Evolutionary conservation across 768 basidiomycete genomes (phyloP).

Genomic region (Rhizopogon vinicolor): DNA sequence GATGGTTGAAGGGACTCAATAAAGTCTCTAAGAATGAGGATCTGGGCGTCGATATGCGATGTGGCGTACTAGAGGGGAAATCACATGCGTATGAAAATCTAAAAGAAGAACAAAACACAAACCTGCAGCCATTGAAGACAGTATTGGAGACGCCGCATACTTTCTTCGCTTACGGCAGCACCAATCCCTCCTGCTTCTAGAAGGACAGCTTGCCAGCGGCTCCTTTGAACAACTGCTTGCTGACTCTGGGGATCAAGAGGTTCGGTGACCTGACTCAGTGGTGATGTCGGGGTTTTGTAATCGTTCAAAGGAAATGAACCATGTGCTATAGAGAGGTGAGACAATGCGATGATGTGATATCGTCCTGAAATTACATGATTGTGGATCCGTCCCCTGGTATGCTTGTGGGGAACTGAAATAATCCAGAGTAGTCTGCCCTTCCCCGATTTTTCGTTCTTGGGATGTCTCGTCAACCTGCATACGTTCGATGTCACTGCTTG

Average conservation of each 20-base stretch:
- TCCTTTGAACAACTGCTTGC: conserved; percentile 63
- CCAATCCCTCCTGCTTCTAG: conserved; percentile 85
- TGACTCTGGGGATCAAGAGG: conserved; percentile 22
- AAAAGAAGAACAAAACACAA: conserved; percentile 15
- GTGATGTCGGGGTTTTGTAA: conserved; percentile 16
- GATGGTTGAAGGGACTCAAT: conserved; percentile 59
- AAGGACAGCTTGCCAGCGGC: conserved; percentile 80
- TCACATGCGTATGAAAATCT: neutral
- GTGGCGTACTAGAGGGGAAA: conserved; percentile 66
- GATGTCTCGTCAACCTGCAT: conserved; percentile 20
- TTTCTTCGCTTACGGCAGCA: conserved; percentile 88
- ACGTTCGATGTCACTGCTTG: conserved; percentile 22
- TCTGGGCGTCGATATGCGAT: conserved; percentile 82
- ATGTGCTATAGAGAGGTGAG: conserved; percentile 3
- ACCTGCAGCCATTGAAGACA: conserved; percentile 89
- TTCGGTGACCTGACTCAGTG: conserved; percentile 14
- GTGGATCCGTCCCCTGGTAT: neutral
- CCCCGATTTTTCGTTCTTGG: neutral
- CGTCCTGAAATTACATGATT: conserved; percentile 7
- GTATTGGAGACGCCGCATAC: conserved; percentile 80
- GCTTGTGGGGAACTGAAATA: neutral
- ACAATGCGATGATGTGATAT: neutral
- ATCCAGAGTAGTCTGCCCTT: conserved; percentile 4
- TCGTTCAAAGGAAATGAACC: conserved; percentile 1
- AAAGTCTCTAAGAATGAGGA: conserved; percentile 78